phyloP scores from a whole-genome alignment of 441 rosid species.

The Eugenia klotzschiana region DNA sequence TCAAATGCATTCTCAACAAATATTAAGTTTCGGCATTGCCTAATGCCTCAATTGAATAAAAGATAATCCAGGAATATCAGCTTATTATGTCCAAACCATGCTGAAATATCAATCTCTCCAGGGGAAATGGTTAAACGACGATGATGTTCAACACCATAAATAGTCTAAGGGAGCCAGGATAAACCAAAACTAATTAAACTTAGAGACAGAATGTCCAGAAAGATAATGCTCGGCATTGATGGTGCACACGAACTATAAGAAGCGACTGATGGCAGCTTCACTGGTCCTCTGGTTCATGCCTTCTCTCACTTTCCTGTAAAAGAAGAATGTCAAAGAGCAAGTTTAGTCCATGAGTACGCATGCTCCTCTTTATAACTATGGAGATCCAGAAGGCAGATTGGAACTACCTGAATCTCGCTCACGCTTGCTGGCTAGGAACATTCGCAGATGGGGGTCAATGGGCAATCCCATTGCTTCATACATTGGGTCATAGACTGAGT shows the following conservation, averaged over 20 bases:
- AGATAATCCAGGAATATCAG: neutral
- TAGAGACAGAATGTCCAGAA: neutral
- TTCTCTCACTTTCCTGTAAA: neutral
- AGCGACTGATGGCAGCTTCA: neutral
- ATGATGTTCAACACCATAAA: neutral
- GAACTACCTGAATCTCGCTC: neutral
- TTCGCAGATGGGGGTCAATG: conserved; percentile 20
- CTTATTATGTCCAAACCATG: neutral
- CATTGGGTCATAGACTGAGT: conserved; percentile 11
- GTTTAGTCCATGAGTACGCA: neutral
- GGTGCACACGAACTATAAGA: neutral
- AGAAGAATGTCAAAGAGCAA: neutral
- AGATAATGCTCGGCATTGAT: neutral
- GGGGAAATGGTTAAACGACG: neutral
- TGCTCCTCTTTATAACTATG: neutral
- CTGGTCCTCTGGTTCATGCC: neutral
- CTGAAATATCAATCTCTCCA: neutral
- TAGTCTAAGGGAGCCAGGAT: neutral
- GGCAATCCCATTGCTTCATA: conserved; percentile 22
- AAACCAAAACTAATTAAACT: neutral
- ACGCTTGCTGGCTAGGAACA: conserved; percentile 7
- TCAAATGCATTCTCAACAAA: neutral
- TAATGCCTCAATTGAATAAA: neutral
- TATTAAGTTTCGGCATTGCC: neutral
- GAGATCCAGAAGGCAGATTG: neutral